Conservation (phyloP, 1,284 basidiomycete genomes). For the Melampsora larici-populina region DNA sequence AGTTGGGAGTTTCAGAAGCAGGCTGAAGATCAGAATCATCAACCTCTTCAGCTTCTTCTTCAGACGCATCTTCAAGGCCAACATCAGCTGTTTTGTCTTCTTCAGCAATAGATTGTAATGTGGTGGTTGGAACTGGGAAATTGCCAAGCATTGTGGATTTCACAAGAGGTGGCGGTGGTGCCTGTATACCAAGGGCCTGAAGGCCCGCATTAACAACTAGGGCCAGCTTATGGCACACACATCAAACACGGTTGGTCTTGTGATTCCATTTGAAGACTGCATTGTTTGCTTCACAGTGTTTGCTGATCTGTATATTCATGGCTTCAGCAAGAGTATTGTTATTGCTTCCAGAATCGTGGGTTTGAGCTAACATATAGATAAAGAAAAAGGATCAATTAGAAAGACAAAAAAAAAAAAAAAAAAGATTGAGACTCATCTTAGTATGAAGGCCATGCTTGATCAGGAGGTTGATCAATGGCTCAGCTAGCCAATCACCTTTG, state of each 20-base stretch:
- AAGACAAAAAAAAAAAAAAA: background rate
- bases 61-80: too few species aligned
- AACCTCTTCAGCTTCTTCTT: too few species aligned
- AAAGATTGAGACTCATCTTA: constrained; percentile 7
- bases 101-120: too few species aligned
- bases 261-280: constrained; percentile 8
- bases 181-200: background rate
- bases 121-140: too few species aligned
- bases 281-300: background rate
- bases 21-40: too few species aligned
- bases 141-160: too few species aligned
- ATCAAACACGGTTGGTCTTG: background rate
- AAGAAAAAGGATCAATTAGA: background rate
- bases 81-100: too few species aligned
- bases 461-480: too few species aligned
- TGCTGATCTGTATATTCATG: background rate
- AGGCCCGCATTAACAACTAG: background rate
- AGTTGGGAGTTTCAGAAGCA: too few species aligned
- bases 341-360: constrained; percentile 11
- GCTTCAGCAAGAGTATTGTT: constrained; percentile 10
- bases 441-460: background rate
- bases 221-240: constrained; percentile 13
- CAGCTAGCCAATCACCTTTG: too few species aligned
- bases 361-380: constrained; percentile 7
- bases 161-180: too few species aligned